Evolutionary conservation across 352 stramenopile species (phyloP).

Genomic region (Thalassiosira oceanica): DNA sequence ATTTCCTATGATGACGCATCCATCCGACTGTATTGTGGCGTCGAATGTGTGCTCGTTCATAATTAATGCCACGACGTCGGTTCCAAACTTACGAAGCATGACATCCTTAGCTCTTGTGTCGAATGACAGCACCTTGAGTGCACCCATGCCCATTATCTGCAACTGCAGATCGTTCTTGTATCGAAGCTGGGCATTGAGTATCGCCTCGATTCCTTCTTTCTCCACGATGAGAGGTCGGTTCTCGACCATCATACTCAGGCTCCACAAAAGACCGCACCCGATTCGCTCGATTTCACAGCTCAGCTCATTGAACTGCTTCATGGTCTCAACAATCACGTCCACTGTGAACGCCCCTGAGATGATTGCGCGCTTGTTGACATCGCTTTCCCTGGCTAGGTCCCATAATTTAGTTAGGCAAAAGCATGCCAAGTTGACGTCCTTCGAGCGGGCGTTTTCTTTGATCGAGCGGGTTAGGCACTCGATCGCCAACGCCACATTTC

Average conservation of each 20-base stretch:
- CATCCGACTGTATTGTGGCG: conserved; percentile 26
- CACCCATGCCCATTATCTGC: conserved; percentile 21
- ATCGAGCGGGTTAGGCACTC: conserved; percentile 12
- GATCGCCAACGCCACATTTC: too few relatives aligned
- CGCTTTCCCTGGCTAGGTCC: conserved; percentile 18
- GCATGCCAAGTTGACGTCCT: conserved; percentile 6
- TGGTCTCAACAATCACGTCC: conserved; percentile 36
- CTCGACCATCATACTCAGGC: conserved; percentile 17
- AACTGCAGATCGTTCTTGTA: conserved; percentile 11
- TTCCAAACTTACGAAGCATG: not conserved
- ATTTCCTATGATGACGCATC: conserved; percentile 33
- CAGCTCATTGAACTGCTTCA: conserved; percentile 20
- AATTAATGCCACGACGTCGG: conserved; percentile 21
- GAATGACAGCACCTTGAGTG: conserved; percentile 35
- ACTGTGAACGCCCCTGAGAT: conserved; percentile 24
- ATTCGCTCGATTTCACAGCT: conserved; percentile 26
- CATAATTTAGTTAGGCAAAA: conserved; percentile 27
- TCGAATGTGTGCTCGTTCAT: conserved; percentile 11
- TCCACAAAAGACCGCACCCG: conserved; percentile 30
- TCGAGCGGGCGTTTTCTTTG: conserved; percentile 19
- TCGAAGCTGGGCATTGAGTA: conserved; percentile 24
- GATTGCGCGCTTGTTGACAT: conserved; percentile 23
- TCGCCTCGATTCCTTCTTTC: conserved; percentile 11
- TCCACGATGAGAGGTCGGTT: conserved; percentile 17
- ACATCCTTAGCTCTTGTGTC: conserved; percentile 12